phyloP scores from a whole-genome alignment of 306 rosid genomes.

The Cucumis melo region DNA sequence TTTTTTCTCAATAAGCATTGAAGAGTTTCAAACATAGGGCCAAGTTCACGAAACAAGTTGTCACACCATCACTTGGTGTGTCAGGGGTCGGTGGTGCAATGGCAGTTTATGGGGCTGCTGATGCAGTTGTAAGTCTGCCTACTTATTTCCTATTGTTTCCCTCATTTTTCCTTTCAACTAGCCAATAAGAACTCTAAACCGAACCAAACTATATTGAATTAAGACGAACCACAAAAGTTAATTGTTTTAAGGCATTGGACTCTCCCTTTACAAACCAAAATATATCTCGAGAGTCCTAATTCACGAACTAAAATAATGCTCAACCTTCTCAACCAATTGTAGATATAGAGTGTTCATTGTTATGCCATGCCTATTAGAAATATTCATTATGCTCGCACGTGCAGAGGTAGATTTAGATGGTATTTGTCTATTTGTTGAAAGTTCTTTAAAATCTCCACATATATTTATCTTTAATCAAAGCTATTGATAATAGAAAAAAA shows the following conservation, averaged over 20 bases:
- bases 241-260: background rate
- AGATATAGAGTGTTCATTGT: no score
- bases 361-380: background rate
- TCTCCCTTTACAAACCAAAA: no score
- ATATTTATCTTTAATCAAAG: background rate
- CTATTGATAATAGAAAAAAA: background rate
- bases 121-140: constrained; percentile 72
- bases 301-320: background rate
- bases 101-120: constrained; percentile 92
- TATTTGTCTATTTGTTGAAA: background rate
- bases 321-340: background rate
- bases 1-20: constrained; percentile 6
- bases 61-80: constrained; percentile 69
- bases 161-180: background rate
- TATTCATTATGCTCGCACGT: background rate
- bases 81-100: constrained; percentile 92
- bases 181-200: no score
- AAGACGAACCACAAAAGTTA: background rate
- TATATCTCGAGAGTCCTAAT: background rate
- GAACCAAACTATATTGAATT: background rate
- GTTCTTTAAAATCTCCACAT: background rate
- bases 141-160: background rate
- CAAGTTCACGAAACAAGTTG: constrained; percentile 61
- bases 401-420: background rate
- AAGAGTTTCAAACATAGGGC: constrained; percentile 42